Evolutionary conservation across 2,329 filamentous ascomycete species (phyloP).

Genomic region (Aspergillus alliaceus): DNA sequence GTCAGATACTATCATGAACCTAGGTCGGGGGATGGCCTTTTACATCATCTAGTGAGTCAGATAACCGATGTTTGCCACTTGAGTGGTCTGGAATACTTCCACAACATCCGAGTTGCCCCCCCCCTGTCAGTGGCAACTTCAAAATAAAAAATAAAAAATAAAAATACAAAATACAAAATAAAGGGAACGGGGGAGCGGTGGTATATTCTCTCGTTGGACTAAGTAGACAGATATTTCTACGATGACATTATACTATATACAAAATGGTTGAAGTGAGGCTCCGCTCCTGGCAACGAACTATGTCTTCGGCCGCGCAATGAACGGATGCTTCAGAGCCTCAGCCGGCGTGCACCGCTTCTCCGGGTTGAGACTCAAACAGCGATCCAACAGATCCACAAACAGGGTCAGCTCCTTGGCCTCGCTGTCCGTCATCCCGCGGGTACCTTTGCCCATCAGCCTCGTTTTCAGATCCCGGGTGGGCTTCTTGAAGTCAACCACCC

Average conservation of each 20-base stretch:
- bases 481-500: constrained; percentile 56
- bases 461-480: constrained; percentile 80
- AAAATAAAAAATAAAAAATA: too few relatives aligned
- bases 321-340: constrained; percentile 86
- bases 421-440: constrained; percentile 69
- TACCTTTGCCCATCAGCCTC: constrained; percentile 70
- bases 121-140: background rate
- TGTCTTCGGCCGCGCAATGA: constrained; percentile 60
- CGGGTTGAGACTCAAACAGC: constrained; percentile 84
- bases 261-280: constrained; percentile 1
- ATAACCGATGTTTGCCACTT: background rate
- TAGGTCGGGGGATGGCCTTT: too few relatives aligned
- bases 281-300: constrained; percentile 4
- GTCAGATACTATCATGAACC: too few relatives aligned
- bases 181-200: background rate
- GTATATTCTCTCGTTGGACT: background rate
- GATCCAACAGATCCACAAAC: constrained; percentile 85
- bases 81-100: background rate
- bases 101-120: too few relatives aligned
- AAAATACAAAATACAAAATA: too few relatives aligned
- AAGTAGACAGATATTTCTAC: background rate
- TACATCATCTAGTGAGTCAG: too few relatives aligned
- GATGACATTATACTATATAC: constrained; percentile 12
- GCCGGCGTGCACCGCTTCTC: constrained; percentile 85
- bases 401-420: constrained; percentile 76